Percentiles rank a stretch among this genome's conserved stretches.
These are phyloP conservation scores for Papiliotrema terrestris DNA, from an alignment of 1,284 basidiomycete species.

Conservation along the genomic window DNA sequence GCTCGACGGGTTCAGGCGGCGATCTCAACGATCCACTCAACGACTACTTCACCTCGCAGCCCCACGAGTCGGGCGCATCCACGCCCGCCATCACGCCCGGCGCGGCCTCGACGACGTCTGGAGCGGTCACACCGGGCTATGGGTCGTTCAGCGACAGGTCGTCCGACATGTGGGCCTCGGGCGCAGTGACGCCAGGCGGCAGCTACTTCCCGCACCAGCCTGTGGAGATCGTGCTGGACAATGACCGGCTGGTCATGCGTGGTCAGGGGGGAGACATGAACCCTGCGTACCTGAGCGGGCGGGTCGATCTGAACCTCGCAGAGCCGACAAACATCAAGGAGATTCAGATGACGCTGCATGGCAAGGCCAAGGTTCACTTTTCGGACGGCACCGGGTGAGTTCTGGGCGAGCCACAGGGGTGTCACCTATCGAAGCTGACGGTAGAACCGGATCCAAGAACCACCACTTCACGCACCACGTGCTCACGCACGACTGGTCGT, in stretches of 20 bases:
- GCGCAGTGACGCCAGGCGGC: constrained; percentile 26
- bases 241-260: constrained; percentile 64
- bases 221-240: constrained; percentile 71
- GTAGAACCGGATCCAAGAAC: constrained; percentile 23
- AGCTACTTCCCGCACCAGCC: constrained; percentile 27
- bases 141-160: not conserved
- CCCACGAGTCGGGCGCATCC: constrained; percentile 1
- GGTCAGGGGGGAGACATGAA: constrained; percentile 81
- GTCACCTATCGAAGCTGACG: constrained; percentile 19
- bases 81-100: constrained; percentile 2
- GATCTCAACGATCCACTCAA: constrained; percentile 17
- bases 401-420: not conserved
- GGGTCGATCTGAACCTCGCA: constrained; percentile 69
- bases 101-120: not conserved
- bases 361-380: constrained; percentile 71
- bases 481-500: constrained; percentile 75
- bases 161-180: constrained; percentile 12
- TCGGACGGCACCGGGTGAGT: constrained; percentile 65
- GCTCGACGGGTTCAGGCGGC: constrained; percentile 2
- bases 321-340: constrained; percentile 82
- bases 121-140: constrained; percentile 2
- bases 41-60: constrained; percentile 18
- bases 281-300: constrained; percentile 61
- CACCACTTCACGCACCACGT: constrained; percentile 61
- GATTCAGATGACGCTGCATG: constrained; percentile 75